Evolutionary conservation across 441 rosid species (phyloP).

Genomic region (Adansonia grandidieri): DNA sequence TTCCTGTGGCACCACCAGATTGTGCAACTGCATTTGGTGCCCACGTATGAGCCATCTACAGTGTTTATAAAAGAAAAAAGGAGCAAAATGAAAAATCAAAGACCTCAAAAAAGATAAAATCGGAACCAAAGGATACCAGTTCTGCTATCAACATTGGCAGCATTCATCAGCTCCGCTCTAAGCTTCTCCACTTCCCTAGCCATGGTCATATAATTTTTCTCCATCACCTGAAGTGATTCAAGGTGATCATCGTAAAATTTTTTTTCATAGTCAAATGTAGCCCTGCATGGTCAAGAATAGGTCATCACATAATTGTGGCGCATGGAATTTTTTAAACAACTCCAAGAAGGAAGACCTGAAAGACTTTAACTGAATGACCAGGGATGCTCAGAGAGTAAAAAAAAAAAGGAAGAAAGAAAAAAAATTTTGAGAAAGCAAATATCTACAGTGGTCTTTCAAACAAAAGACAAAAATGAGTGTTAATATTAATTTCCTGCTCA

Average conservation of each 20-base stretch:
- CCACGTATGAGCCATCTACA: constrained; percentile 26
- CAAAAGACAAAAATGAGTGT: not conserved
- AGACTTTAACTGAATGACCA: not conserved
- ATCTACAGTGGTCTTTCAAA: not conserved
- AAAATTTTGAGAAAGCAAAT: not conserved
- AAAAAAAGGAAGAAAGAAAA: not conserved
- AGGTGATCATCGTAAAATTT: constrained; percentile 88
- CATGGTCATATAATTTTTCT: constrained; percentile 82
- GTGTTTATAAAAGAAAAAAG: not conserved
- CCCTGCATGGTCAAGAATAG: constrained; percentile 50
- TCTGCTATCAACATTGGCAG: constrained; percentile 58
- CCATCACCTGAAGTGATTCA: constrained; percentile 92
- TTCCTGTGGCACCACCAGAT: constrained; percentile 55
- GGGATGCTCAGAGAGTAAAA: not conserved
- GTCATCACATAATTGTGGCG: not conserved
- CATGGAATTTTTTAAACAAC: not conserved
- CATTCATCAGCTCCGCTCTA: constrained; percentile 67
- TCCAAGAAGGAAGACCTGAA: not conserved
- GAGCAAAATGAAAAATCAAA: not conserved
- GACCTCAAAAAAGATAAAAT: constrained; percentile 17
- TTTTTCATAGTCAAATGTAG: constrained; percentile 85
- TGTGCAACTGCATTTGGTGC: constrained; percentile 50
- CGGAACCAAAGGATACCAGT: constrained; percentile 43
- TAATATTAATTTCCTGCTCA: constrained; percentile 19
- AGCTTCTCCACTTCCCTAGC: constrained; percentile 90